Evolutionary conservation across 2,329 filamentous ascomycete species (phyloP).

Genomic region (Lecanicillium sp.): DNA sequence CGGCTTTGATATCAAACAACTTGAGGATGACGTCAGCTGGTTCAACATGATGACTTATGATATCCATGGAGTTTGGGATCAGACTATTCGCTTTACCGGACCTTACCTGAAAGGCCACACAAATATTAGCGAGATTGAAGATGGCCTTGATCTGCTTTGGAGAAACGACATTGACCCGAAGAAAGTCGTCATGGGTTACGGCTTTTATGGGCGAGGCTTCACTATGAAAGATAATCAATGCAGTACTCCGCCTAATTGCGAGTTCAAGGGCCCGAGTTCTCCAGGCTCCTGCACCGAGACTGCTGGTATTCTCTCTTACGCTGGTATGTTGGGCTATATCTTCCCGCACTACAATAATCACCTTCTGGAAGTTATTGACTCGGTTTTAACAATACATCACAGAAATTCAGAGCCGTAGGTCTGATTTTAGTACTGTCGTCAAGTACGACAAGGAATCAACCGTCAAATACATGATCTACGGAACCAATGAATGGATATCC

Average conservation of each 20-base stretch:
- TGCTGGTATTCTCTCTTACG: conserved; percentile 25
- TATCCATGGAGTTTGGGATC: conserved; percentile 33
- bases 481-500: conserved; percentile 31
- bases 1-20: conserved; percentile 6
- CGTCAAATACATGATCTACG: conserved; percentile 29
- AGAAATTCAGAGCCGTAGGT: conserved; percentile 29
- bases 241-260: conserved; percentile 14
- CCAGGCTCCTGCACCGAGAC: conserved; percentile 22
- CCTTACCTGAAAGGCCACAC: conserved; percentile 30
- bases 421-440: conserved; percentile 16
- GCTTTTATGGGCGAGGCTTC: conserved; percentile 30
- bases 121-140: conserved; percentile 34
- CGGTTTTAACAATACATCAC: too few relatives aligned
- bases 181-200: conserved; percentile 35
- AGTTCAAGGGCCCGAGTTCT: conserved; percentile 18
- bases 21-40: conserved; percentile 22
- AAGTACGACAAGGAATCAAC: conserved; percentile 22
- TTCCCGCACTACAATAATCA: too few relatives aligned
- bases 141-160: conserved; percentile 35
- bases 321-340: not conserved
- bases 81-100: conserved; percentile 20
- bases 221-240: conserved; percentile 11
- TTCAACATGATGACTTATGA: conserved; percentile 35
- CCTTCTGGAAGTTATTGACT: too few relatives aligned
- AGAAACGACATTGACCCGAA: conserved; percentile 30